A percentile compares a stretch with the other conserved stretches of the same genome.
Evolutionary conservation across 176 grass and related monocot genomes (phyloP).

Genomic region (Phoenix roebelenii): DNA sequence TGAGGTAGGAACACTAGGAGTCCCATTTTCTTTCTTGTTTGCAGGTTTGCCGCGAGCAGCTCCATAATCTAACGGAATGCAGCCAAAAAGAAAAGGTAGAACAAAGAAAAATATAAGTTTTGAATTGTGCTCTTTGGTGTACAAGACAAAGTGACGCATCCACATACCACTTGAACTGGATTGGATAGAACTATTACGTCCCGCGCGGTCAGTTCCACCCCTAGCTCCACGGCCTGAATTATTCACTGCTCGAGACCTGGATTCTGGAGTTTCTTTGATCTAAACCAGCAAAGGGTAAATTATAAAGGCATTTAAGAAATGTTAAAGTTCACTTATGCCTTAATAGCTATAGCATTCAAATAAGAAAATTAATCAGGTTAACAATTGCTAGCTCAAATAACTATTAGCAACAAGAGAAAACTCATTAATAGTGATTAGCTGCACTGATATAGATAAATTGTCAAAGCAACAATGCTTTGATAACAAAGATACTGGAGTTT

Average conservation of each 20-base stretch:
- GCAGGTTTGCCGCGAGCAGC: slow-evolving; percentile 26
- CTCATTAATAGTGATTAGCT: too few relatives aligned
- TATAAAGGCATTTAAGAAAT: too few relatives aligned
- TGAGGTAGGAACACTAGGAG: slow-evolving; percentile 21
- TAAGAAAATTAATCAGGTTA: too few relatives aligned
- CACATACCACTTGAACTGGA: slow-evolving; percentile 55
- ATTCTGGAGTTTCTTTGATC: slow-evolving; percentile 64
- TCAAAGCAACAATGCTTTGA: too few relatives aligned
- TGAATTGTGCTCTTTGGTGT: too few relatives aligned
- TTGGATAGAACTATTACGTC: slow-evolving; percentile 23
- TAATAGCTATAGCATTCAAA: too few relatives aligned
- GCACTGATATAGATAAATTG: too few relatives aligned
- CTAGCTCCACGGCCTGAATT: slow-evolving; percentile 49
- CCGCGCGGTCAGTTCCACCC: slow-evolving; percentile 52
- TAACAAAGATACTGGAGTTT: too few relatives aligned
- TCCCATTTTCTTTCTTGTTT: slow-evolving; percentile 42
- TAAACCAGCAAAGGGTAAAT: slow-evolving; percentile 12
- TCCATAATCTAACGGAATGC: slow-evolving; percentile 31
- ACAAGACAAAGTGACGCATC: slow-evolving; percentile 4
- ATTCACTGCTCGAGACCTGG: slow-evolving; percentile 57
- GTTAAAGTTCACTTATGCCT: too few relatives aligned
- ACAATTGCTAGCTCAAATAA: too few relatives aligned
- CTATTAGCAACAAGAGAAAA: too few relatives aligned
- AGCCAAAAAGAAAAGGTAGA: neutral
- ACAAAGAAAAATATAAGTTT: neutral